A percentile compares a stretch with the other conserved stretches of the same genome.
Evolutionary conservation across 225 moss, liverwort and hornwort species (phyloP).

Genomic region (Climacium dendroides): DNA sequence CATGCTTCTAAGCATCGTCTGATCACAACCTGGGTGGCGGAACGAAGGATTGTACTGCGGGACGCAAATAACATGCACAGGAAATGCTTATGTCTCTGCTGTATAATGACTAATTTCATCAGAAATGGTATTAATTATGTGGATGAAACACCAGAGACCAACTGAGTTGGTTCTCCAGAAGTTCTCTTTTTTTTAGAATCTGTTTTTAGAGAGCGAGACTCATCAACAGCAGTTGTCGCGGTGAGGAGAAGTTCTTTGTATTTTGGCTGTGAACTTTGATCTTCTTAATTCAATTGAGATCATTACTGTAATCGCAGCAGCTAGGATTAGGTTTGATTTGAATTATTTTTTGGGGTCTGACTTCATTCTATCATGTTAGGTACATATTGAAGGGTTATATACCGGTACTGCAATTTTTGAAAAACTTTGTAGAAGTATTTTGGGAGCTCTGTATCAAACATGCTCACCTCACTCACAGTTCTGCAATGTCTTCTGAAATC

Average conservation of each 20-base stretch:
- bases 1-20: conserved; percentile 9
- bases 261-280: not conserved
- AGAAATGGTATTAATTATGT: not conserved
- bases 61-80: not conserved
- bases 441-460: not conserved
- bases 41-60: not conserved
- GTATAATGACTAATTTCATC: not conserved
- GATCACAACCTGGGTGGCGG: not conserved
- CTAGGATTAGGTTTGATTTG: not conserved
- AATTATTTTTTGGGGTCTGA: not conserved
- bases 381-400: not conserved
- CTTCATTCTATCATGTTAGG: not conserved
- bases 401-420: not conserved
- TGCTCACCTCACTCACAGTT: no score
- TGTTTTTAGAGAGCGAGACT: not conserved
- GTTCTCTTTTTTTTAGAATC: not conserved
- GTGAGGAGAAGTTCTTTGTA: not conserved
- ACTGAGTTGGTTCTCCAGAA: not conserved
- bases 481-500: not conserved
- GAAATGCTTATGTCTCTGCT: not conserved
- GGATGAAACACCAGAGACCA: not conserved
- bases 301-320: not conserved
- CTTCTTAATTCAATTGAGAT: not conserved
- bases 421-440: not conserved
- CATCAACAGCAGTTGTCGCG: not conserved